phyloP scores from a whole-genome alignment of 1,284 basidiomycete genomes.

The Sutorius eximius region DNA sequence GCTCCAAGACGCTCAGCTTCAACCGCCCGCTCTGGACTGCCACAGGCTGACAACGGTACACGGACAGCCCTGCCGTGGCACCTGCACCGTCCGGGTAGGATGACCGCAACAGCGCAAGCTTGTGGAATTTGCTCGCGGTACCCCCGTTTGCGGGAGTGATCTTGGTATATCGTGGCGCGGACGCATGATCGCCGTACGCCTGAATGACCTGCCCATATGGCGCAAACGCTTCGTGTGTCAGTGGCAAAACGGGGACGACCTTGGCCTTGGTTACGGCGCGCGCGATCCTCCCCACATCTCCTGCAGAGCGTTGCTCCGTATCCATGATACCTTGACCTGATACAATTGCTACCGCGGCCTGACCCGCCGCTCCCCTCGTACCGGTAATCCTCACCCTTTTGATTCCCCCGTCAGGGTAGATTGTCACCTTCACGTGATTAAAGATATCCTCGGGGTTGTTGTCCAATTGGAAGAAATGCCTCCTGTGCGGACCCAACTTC shows the following conservation, averaged over 20 bases:
- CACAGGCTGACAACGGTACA: constrained; percentile 71
- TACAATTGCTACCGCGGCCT: constrained; percentile 11
- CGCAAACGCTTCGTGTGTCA: constrained; percentile 81
- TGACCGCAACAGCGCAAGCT: constrained; percentile 66
- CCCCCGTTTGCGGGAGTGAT: constrained; percentile 85
- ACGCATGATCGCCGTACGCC: constrained; percentile 67
- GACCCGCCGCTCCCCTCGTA: constrained; percentile 41
- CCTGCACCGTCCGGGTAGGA: constrained; percentile 58
- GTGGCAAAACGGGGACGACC: constrained; percentile 65
- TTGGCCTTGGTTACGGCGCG: constrained; percentile 24
- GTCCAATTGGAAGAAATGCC: constrained; percentile 86
- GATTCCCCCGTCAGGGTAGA: constrained; percentile 94
- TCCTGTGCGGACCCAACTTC: constrained; percentile 86
- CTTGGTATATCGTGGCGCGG: constrained; percentile 64
- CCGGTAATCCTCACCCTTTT: constrained; percentile 89
- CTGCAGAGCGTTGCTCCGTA: constrained; percentile 1
- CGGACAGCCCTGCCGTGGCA: constrained; percentile 67
- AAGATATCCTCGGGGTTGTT: constrained; percentile 58
- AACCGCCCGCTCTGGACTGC: constrained; percentile 51
- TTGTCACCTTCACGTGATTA: constrained; percentile 87
- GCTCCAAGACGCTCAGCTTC: constrained; percentile 63
- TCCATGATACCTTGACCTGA: constrained; percentile 6
- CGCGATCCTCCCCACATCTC: background rate
- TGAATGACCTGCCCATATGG: constrained; percentile 87
- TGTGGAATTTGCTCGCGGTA: constrained; percentile 88